These are phyloP conservation scores for Botrytis medusae DNA, from an alignment of 2,329 filamentous ascomycete species.

Conservation along the genomic window DNA sequence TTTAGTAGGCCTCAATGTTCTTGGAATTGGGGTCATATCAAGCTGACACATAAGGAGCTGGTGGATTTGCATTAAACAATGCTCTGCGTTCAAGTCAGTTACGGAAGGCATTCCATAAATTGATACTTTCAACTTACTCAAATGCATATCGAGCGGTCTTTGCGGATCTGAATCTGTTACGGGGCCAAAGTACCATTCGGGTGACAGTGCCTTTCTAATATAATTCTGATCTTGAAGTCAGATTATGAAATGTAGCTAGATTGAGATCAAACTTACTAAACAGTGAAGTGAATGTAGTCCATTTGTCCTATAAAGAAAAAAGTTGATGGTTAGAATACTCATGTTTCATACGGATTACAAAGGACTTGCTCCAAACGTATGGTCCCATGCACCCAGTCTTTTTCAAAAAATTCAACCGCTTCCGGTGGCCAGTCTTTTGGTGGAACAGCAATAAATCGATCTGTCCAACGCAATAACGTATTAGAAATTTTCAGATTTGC, in stretches of 20 bases:
- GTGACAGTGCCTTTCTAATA: not conserved
- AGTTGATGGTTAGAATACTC: not conserved
- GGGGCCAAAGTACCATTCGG: not conserved
- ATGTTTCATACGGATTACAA: not conserved
- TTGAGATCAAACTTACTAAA: not conserved
- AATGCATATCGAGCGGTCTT: not conserved
- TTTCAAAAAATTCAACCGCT: not conserved
- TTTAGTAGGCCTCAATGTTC: not conserved
- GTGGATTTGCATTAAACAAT: not conserved
- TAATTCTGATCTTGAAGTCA: not conserved
- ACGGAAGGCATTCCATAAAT: not conserved
- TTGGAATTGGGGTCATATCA: not conserved
- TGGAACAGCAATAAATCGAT: not conserved
- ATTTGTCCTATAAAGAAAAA: not conserved
- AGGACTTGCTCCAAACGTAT: slow-evolving; percentile 1
- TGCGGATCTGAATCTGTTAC: not conserved
- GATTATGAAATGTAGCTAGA: not conserved
- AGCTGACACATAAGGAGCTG: not conserved
- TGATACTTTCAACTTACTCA: not conserved
- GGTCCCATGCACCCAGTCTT: not conserved
- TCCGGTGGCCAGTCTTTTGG: not conserved
- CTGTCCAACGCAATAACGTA: not conserved
- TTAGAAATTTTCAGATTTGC: not conserved
- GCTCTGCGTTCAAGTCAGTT: not conserved
- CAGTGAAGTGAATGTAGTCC: not conserved